Conservation (phyloP, 2,329 filamentous ascomycete genomes). For the Calonectria pauciramosa region DNA sequence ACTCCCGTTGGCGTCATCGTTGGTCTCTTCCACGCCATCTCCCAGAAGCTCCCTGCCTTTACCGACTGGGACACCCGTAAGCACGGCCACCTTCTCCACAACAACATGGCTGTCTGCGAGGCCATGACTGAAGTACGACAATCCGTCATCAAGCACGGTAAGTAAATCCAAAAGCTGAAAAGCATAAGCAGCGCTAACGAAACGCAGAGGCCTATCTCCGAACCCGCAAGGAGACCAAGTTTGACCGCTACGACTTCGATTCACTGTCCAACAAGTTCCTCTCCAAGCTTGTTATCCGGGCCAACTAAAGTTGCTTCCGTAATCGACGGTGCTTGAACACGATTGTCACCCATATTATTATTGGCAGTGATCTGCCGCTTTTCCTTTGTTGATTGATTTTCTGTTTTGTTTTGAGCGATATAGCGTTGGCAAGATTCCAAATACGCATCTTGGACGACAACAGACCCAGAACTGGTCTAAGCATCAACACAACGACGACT, state of each 20-base stretch:
- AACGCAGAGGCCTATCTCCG: constrained; percentile 85
- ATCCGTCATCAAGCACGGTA: constrained; percentile 95
- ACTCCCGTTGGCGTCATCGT: constrained; percentile 97
- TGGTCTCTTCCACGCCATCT: constrained; percentile 97
- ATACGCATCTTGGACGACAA: constrained; percentile 49
- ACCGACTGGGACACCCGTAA: constrained; percentile 94
- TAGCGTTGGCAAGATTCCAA: constrained; percentile 59
- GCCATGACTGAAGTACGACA: constrained; percentile 96
- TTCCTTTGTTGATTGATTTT: constrained; percentile 46
- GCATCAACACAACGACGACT: constrained; percentile 41
- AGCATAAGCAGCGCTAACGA: constrained; percentile 38
- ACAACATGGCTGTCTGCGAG: constrained; percentile 92
- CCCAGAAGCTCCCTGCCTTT: constrained; percentile 93
- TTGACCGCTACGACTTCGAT: constrained; percentile 94
- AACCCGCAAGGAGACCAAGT: constrained; percentile 82
- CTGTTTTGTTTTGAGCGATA: constrained; percentile 54
- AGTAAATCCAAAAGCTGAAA: constrained; percentile 52
- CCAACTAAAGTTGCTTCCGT: constrained; percentile 71
- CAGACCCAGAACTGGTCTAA: constrained; percentile 43
- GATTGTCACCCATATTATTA: constrained; percentile 35
- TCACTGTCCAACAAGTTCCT: constrained; percentile 97
- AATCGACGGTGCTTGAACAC: constrained; percentile 32
- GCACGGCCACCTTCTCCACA: constrained; percentile 91
- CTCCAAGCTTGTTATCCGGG: constrained; percentile 94
- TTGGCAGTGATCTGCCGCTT: constrained; percentile 25